Conservation (phyloP, 192 early-diverging fungal genomes). For the Nowakowskiella sp. region DNA sequence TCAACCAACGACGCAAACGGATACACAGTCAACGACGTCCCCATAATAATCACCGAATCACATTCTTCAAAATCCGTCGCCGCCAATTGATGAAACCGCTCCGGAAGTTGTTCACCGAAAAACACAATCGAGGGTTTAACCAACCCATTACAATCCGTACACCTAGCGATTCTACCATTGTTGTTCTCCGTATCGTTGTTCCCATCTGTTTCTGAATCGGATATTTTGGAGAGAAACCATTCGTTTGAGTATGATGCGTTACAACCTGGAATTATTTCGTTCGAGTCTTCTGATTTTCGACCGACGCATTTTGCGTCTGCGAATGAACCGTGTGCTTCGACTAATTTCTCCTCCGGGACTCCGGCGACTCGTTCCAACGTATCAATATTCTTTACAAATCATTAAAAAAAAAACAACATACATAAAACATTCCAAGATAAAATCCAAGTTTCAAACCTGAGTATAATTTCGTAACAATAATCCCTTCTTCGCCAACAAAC, state of each 20-base stretch:
- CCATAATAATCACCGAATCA: slow-evolving; percentile 89
- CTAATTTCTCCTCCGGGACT: slow-evolving; percentile 50
- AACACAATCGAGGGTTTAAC: slow-evolving; percentile 97
- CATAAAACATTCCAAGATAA: neutral
- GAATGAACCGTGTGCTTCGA: slow-evolving; percentile 96
- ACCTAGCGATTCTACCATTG: slow-evolving; percentile 51
- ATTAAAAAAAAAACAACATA: neutral
- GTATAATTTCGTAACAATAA: slow-evolving; percentile 79
- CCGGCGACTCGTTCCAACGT: slow-evolving; percentile 83
- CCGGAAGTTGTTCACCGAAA: slow-evolving; percentile 85
- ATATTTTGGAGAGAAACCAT: no score
- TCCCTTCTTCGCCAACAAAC: slow-evolving; percentile 60
- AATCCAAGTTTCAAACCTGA: no score
- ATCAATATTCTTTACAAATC: slow-evolving; percentile 98
- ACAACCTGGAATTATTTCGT: neutral
- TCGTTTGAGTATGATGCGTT: no score
- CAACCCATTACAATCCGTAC: slow-evolving; percentile 49
- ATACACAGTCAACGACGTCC: slow-evolving; percentile 81
- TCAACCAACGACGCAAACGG: slow-evolving; percentile 82
- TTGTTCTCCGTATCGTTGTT: slow-evolving; percentile 1
- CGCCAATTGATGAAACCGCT: slow-evolving; percentile 56
- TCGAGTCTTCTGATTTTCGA: slow-evolving; percentile 5
- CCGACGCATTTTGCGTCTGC: slow-evolving; percentile 74
- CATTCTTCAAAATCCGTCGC: slow-evolving; percentile 62
- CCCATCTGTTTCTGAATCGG: slow-evolving; percentile 7